These are phyloP conservation scores for Lactifluus pinguis DNA, from an alignment of 768 basidiomycete species.

Conservation along the genomic window DNA sequence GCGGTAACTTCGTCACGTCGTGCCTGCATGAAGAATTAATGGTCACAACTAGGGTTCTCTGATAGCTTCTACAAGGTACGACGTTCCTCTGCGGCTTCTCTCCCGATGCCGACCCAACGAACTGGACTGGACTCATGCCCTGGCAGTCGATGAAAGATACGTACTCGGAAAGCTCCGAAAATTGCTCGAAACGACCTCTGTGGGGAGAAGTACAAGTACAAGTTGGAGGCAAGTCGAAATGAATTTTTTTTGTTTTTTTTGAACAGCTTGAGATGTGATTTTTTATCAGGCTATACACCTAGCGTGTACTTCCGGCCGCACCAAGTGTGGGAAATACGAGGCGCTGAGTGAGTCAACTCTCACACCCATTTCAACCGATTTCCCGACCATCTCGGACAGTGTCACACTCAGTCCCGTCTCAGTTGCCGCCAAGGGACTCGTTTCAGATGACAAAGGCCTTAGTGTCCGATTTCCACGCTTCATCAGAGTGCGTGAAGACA, in stretches of 20 bases:
- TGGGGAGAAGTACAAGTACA: slow-evolving; percentile 59
- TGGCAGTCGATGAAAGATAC: slow-evolving; percentile 48
- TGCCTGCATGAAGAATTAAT: neutral
- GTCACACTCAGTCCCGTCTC: slow-evolving; percentile 84
- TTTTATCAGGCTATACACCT: slow-evolving; percentile 46
- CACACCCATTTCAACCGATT: neutral
- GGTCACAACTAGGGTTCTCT: slow-evolving; percentile 55
- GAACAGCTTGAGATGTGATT: neutral
- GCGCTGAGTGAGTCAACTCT: slow-evolving; percentile 47
- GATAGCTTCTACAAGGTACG: slow-evolving; percentile 71
- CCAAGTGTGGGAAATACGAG: slow-evolving; percentile 86
- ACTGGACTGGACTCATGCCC: neutral
- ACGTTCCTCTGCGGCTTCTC: neutral
- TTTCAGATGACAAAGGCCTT: slow-evolving; percentile 53
- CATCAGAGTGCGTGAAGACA: slow-evolving; percentile 65
- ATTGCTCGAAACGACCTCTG: slow-evolving; percentile 41
- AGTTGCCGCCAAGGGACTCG: slow-evolving; percentile 58
- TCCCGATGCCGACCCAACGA: neutral
- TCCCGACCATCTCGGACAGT: slow-evolving; percentile 29
- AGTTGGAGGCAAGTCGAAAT: slow-evolving; percentile 42
- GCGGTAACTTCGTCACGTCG: neutral
- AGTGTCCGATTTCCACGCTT: slow-evolving; percentile 87
- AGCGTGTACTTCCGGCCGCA: slow-evolving; percentile 61
- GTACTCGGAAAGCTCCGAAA: slow-evolving; percentile 52
- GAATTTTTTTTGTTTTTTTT: neutral